Base-by-base conservation (phyloP, 2,329 filamentous ascomycete species). In the Paecilomyces sp. region DNA sequence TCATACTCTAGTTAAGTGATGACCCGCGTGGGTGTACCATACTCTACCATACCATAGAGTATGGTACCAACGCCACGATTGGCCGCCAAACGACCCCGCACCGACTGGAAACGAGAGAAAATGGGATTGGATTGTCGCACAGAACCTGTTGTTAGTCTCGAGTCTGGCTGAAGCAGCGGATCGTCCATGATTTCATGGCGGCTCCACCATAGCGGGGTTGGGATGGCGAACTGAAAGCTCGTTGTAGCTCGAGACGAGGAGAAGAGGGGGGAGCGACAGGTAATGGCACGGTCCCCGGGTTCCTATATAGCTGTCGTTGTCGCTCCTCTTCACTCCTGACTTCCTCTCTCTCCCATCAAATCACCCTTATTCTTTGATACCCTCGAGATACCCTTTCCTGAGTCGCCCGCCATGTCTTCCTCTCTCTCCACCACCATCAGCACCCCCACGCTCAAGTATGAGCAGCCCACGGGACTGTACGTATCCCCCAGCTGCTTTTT, bases 401-500 rank as follows among this genome's bases (percentile, higher is more conserved):
- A 12, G 8, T 24, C 22, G 5, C 28, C 56, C 62, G 72, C 57
- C 63, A 77, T 77, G 75, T 22, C 41, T 41, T 41, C 36, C 7
- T 68, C 74, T 64, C 69, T 77, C 60, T 73, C 67, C 15, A 64
- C 69, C 60, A 72, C 73, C 61, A 75, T 77, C 65, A 67, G 71
- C 64, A 76, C 74, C 55, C 74, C 74, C 55, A 70, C 67, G 61
- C 63, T 73, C 66, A 74, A 73, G 60, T 77, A 76, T 58, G 75
- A 77, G 62, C 75, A 77, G 67, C 75, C 75, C 11, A 66, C 73
- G 13, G 75, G 75, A 64, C 65, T 77, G 69, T 77, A 70, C 31
- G 70, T 56, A 30, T 33, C 51, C 31, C 24, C 53, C 60, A 33
- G 47, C 22, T 6, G 25, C 22, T 22, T 28, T 28, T 28, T 28